phyloP scores from a whole-genome alignment of 2,329 filamentous ascomycete species.

The Basipetospora sp. region DNA sequence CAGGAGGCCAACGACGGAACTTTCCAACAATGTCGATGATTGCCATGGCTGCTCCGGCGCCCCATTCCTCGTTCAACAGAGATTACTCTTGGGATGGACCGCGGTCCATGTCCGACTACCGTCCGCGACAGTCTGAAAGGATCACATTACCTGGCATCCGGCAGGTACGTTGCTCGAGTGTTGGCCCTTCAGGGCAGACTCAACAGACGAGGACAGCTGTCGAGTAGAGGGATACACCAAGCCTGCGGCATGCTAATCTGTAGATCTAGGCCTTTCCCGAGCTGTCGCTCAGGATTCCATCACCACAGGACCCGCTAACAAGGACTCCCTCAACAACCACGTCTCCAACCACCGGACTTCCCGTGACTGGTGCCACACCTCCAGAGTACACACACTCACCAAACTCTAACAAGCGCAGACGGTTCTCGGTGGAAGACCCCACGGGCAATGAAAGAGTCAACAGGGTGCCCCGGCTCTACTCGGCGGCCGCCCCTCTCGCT shows the following conservation, averaged over 20 bases:
- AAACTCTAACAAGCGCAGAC: constrained; percentile 30
- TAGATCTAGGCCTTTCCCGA: constrained; percentile 31
- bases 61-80: constrained; percentile 4
- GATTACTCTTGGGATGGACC: constrained; percentile 5
- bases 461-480: constrained; percentile 33
- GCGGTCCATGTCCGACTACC: background rate
- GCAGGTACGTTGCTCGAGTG: constrained; percentile 31
- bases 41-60: constrained; percentile 6
- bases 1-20: too few relatives aligned
- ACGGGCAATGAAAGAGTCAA: constrained; percentile 24
- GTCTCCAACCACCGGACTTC: constrained; percentile 19
- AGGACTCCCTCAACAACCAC: constrained; percentile 20
- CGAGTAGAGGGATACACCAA: too few relatives aligned
- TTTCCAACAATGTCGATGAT: constrained; percentile 5
- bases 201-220: too few relatives aligned
- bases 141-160: constrained; percentile 33
- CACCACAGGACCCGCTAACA: constrained; percentile 16
- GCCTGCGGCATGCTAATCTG: too few relatives aligned
- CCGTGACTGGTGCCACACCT: constrained; percentile 18
- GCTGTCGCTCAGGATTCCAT: constrained; percentile 21
- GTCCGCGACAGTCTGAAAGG: constrained; percentile 4
- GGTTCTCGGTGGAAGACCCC: constrained; percentile 27
- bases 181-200: too few relatives aligned
- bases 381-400: constrained; percentile 37
- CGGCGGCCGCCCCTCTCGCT: constrained; percentile 9